A percentile compares a stretch with the other conserved stretches of the same genome.
Conservation (phyloP, 1,284 basidiomycete species). For the Ustilago xerochloae region DNA sequence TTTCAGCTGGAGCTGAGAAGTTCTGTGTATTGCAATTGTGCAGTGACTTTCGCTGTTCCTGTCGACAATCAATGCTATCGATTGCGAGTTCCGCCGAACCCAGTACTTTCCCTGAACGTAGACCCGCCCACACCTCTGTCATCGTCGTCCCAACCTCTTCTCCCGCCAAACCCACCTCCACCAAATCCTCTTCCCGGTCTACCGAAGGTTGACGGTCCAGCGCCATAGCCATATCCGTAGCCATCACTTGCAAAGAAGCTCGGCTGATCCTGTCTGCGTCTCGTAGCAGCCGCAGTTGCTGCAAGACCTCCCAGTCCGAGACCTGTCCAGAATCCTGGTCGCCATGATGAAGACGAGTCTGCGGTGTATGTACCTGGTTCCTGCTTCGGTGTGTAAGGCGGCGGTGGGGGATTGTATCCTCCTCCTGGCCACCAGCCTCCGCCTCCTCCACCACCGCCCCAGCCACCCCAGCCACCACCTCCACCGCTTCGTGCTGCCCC, state of each 20-base stretch:
- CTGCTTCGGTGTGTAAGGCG: conserved; percentile 77
- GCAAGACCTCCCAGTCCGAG: conserved; percentile 45
- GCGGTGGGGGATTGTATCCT: conserved; percentile 73
- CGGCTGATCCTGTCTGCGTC: conserved; percentile 3
- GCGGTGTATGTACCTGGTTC: conserved; percentile 25
- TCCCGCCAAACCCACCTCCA: not conserved
- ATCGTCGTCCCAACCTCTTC: conserved; percentile 21
- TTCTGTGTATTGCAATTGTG: not conserved
- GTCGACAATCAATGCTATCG: conserved; percentile 13
- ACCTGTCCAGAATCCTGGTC: conserved; percentile 60
- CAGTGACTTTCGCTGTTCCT: too few relatives aligned
- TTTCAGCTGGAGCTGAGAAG: too few relatives aligned
- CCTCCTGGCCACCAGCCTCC: conserved; percentile 50
- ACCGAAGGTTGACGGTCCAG: not conserved
- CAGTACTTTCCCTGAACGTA: conserved; percentile 31
- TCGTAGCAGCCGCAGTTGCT: conserved; percentile 21
- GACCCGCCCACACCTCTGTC: conserved; percentile 6
- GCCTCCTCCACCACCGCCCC: conserved; percentile 56
- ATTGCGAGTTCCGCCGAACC: conserved; percentile 55
- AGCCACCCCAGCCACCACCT: conserved; percentile 71
- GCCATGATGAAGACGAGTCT: conserved; percentile 25
- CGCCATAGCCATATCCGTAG: conserved; percentile 12
- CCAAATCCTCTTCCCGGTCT: not conserved
- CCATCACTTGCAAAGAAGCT: not conserved
- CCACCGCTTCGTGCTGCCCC: conserved; percentile 44